phyloP scores from a whole-genome alignment of 2,329 filamentous ascomycete genomes.

The Xylariaceae sp. region DNA sequence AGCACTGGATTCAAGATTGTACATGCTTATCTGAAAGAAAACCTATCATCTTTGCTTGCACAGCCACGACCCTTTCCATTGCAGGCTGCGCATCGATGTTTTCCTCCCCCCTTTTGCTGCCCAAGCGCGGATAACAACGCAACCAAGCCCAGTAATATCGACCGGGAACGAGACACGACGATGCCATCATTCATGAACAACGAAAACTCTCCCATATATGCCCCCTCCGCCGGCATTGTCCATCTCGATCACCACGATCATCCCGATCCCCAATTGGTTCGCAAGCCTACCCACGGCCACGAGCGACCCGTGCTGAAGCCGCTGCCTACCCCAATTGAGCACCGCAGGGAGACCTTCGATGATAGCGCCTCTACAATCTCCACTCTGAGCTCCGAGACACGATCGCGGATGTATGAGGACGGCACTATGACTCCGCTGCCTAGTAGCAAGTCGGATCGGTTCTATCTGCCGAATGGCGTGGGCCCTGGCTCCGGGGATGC shows the following conservation, averaged over 20 bases:
- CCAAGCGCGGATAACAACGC: conserved; percentile 11
- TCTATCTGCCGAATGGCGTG: conserved; percentile 27
- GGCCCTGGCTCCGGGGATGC: conserved; percentile 29
- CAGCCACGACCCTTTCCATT: not conserved
- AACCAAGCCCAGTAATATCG: not conserved
- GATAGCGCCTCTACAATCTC: conserved; percentile 49
- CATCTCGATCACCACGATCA: conserved; percentile 30
- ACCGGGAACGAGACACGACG: conserved; percentile 35
- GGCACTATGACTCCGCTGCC: conserved; percentile 53
- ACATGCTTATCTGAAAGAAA: conserved; percentile 12
- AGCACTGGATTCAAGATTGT: not conserved
- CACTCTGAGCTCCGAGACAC: conserved; percentile 45
- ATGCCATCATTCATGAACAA: conserved; percentile 53
- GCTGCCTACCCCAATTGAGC: conserved; percentile 33
- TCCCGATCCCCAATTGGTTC: conserved; percentile 30
- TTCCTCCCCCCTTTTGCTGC: conserved; percentile 5
- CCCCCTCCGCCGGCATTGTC: conserved; percentile 29
- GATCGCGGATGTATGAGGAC: conserved; percentile 40
- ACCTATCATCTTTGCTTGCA: not conserved
- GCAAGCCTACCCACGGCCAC: conserved; percentile 23
- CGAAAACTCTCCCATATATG: conserved; percentile 32
- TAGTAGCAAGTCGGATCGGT: conserved; percentile 46
- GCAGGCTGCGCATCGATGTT: not conserved
- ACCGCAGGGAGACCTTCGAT: conserved; percentile 47
- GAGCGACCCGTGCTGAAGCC: conserved; percentile 33